Evolutionary conservation across 768 basidiomycete species (phyloP), one percentile per base, ranked within the genome.

Genomic region (Hemileccinum rubropunctum): DNA sequence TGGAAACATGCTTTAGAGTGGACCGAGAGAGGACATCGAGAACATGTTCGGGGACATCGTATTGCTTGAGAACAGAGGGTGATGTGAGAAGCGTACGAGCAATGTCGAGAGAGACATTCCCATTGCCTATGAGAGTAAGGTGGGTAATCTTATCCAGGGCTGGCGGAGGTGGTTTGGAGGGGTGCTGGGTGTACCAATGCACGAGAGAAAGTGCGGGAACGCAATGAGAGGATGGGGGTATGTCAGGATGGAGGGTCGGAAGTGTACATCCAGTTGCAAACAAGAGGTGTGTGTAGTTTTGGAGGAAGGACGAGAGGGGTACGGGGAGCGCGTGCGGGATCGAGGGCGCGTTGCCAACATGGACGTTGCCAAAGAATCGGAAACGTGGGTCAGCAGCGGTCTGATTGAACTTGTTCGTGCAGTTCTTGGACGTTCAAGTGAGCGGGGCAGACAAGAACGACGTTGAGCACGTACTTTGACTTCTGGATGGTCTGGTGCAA

Each of bases 401-500:
- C 23, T 76, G 72, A 62, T 95, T 91, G 58, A 99, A 98, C 74
- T 95, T 98, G 71, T 95, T 83, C 20, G 88, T 92, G 71, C 94
- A 97, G 68, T 98, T 98, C 95, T 98, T 42, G 40, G 18, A n/a
- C 18, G 10, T 14, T 2, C n/a, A n/a, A n/a, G 49, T 58, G 36
- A 64, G 61, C 43, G 17, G 18, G 26, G 48, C 36, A 18, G 50
- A 42, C 37, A 43, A 45, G 3, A 48, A 10, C 17, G 39, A 41
- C 21, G 47, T 14, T 27, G 28, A 15, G 38, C 28, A 36, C 52
- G 47, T 45, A 60, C 95, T 82, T 98, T 99, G 68, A 98, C 95
- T 73, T 98, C 95, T 10, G 97, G 93, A 68, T 98, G 95, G 72
- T 98, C 95, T 38, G 95, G 95, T 11, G 97, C 95, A 13, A 99